phyloP scores from a whole-genome alignment of 805 yeast genomes.

The Barnettozyma sucrosica region DNA sequence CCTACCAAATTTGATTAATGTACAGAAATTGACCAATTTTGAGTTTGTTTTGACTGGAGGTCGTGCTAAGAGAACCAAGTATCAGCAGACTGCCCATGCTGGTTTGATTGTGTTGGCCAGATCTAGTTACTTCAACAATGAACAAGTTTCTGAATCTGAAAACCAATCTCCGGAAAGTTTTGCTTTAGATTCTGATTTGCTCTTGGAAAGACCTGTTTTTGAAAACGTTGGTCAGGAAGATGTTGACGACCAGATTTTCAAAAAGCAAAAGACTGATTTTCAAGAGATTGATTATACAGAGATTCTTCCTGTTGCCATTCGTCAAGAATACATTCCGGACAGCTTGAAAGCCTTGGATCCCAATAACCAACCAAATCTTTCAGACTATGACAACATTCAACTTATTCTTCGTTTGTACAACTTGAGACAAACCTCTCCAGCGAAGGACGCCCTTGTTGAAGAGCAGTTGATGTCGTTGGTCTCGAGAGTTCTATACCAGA shows the following conservation, averaged over 20 bases:
- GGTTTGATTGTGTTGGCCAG: constrained; percentile 74
- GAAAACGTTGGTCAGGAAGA: constrained; percentile 52
- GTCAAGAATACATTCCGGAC: constrained; percentile 58
- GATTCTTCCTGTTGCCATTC: constrained; percentile 57
- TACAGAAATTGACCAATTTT: constrained; percentile 53
- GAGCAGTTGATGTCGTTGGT: constrained; percentile 81
- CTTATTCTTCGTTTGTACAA: constrained; percentile 62
- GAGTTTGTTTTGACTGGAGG: constrained; percentile 76
- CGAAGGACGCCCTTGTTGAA: constrained; percentile 61
- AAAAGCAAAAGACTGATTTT: constrained; percentile 33
- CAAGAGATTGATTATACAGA: constrained; percentile 34
- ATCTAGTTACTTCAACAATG: constrained; percentile 26
- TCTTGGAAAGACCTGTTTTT: constrained; percentile 69
- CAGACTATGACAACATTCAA: constrained; percentile 68
- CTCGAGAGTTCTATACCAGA: constrained; percentile 57
- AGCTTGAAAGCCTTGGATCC: constrained; percentile 58
- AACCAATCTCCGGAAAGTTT: constrained; percentile 47
- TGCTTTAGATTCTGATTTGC: constrained; percentile 65
- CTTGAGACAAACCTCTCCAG: constrained; percentile 64
- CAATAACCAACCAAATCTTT: constrained; percentile 69
- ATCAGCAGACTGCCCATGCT: constrained; percentile 65
- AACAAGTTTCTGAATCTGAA: constrained; percentile 30
- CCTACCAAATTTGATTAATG: constrained; percentile 47
- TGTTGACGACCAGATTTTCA: constrained; percentile 34
- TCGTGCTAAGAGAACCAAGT: constrained; percentile 81